Evolutionary conservation across 2,329 filamentous ascomycete genomes (phyloP).

Genomic region (Xylariaceae sp.): DNA sequence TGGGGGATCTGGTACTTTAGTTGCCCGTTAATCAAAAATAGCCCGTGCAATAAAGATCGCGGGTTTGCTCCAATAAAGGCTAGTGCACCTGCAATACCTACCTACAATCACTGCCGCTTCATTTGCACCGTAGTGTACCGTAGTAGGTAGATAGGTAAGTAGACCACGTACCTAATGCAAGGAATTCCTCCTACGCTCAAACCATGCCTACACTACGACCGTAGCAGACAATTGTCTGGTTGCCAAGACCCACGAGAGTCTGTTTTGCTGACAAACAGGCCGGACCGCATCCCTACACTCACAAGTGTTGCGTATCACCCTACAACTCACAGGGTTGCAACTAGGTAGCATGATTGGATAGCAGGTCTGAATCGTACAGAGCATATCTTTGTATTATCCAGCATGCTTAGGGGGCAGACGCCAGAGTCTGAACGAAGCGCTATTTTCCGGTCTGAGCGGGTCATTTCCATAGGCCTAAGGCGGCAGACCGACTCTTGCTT

Average conservation of each 20-base stretch:
- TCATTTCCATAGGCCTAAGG: neutral
- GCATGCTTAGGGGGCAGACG: conserved; percentile 6
- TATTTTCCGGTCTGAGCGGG: conserved; percentile 20
- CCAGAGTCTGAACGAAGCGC: conserved; percentile 24
- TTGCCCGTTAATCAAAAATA: neutral
- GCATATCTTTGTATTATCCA: conserved; percentile 12
- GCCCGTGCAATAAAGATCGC: no score
- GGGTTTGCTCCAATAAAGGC: no score
- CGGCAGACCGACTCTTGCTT: conserved; percentile 9
- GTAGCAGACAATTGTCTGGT: neutral
- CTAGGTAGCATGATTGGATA: conserved; percentile 8
- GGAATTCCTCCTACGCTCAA: neutral
- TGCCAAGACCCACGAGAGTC: neutral
- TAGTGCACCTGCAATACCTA: no score
- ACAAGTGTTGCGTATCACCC: neutral
- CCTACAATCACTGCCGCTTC: no score
- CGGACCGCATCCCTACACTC: neutral
- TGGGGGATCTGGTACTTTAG: neutral
- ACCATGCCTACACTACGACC: neutral
- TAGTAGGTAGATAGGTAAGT: no score
- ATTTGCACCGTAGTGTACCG: no score
- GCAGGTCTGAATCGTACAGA: conserved; percentile 6
- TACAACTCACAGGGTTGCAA: neutral
- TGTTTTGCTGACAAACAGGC: neutral
- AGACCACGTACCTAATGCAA: no score